Percentiles rank a stretch among this genome's conserved stretches.
Evolutionary conservation across 2,329 filamentous ascomycete species (phyloP).

Genomic region (Botrytis aclada): DNA sequence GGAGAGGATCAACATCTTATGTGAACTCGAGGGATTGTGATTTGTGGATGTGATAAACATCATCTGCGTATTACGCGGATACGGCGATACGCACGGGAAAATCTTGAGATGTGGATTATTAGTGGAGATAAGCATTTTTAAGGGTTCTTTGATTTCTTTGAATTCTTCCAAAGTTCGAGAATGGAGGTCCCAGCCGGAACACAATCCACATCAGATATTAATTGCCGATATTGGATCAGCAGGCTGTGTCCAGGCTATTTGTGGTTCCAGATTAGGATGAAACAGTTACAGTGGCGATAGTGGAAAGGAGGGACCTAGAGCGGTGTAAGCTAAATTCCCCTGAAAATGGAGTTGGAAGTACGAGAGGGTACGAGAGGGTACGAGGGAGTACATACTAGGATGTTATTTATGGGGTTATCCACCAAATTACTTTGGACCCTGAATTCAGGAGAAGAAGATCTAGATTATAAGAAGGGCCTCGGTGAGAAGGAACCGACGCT

Average conservation of each 20-base stretch:
- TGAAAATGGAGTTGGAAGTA: neutral
- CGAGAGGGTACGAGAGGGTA: too few species aligned
- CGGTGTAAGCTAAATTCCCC: neutral
- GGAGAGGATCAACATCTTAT: neutral
- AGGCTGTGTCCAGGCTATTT: conserved; percentile 5
- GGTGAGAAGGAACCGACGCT: neutral
- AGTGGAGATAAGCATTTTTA: neutral
- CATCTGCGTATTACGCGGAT: neutral
- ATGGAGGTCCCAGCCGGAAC: neutral
- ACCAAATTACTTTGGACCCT: neutral
- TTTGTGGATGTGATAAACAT: neutral
- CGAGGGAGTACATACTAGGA: neutral
- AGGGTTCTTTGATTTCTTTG: conserved; percentile 1
- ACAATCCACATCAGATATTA: neutral
- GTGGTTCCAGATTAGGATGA: neutral
- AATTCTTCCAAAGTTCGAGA: neutral
- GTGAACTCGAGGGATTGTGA: neutral
- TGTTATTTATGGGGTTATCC: neutral
- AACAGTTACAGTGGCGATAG: conserved; percentile 6
- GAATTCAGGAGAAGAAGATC: conserved; percentile 1
- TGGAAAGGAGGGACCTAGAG: neutral
- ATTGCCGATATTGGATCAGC: conserved; percentile 7
- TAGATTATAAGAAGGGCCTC: neutral
- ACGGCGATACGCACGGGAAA: conserved; percentile 6
- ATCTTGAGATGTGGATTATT: neutral